phyloP scores from a whole-genome alignment of 2,329 filamentous ascomycete species.

The Fusarium irregulare region DNA sequence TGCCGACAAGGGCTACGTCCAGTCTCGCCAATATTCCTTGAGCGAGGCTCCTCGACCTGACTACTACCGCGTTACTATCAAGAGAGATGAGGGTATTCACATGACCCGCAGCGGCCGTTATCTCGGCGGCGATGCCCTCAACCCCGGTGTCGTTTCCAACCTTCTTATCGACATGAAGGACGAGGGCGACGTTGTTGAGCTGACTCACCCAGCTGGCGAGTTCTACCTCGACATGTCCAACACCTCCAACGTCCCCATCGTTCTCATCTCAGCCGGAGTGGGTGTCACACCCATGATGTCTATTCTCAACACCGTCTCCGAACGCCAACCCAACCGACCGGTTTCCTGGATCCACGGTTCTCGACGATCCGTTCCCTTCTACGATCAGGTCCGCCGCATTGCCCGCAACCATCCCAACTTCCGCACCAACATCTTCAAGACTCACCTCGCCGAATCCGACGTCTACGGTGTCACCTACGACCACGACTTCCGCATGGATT shows the following conservation, averaged over 20 bases:
- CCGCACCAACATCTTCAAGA: constrained; percentile 62
- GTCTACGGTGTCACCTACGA: constrained; percentile 58
- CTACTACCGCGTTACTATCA: constrained; percentile 78
- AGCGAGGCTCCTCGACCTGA: constrained; percentile 71
- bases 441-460: constrained; percentile 59
- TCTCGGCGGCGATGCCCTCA: constrained; percentile 50
- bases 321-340: constrained; percentile 58
- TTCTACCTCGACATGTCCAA: constrained; percentile 64
- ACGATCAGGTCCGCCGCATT: constrained; percentile 61
- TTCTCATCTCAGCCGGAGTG: constrained; percentile 71
- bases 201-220: constrained; percentile 75
- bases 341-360: constrained; percentile 71
- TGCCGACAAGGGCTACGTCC: constrained; percentile 66
- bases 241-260: constrained; percentile 56
- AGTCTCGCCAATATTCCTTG: constrained; percentile 79
- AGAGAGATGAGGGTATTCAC: constrained; percentile 69
- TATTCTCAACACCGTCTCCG: constrained; percentile 67
- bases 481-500: constrained; percentile 57
- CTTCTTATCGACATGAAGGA: constrained; percentile 71
- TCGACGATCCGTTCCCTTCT: constrained; percentile 64
- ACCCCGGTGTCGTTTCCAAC: constrained; percentile 76
- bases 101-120: constrained; percentile 44
- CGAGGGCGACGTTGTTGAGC: constrained; percentile 70
- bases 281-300: constrained; percentile 70
- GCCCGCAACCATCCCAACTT: constrained; percentile 52